Conservation (phyloP, 2,329 filamentous ascomycete species). For the Hypocrella siamensis region DNA sequence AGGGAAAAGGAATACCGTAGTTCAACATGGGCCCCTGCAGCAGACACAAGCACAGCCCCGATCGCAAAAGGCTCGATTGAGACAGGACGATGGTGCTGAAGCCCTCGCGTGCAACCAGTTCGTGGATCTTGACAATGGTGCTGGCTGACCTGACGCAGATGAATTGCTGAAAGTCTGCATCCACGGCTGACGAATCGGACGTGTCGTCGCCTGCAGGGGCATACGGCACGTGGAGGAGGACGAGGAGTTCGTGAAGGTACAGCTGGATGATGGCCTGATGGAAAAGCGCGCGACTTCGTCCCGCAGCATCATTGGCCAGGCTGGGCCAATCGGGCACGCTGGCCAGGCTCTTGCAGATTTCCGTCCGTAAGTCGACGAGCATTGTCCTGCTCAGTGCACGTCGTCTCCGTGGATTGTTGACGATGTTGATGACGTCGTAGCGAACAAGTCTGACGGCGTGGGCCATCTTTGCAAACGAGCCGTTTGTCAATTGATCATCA, state of each 20-base stretch:
- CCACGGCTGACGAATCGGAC: not conserved
- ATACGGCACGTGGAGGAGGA: not conserved
- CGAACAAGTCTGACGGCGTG: not conserved
- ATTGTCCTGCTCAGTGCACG: not conserved
- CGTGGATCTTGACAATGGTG: not conserved
- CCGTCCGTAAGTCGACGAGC: not conserved
- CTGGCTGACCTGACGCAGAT: not conserved
- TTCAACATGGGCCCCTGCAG: not conserved
- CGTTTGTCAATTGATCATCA: not conserved
- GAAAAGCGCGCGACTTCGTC: not conserved
- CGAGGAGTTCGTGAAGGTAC: not conserved
- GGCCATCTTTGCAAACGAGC: not conserved
- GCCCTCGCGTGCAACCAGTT: not conserved
- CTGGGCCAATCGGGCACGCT: not conserved
- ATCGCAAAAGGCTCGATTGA: not conserved
- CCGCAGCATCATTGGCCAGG: not conserved
- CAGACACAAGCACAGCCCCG: not conserved
- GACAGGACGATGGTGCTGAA: not conserved
- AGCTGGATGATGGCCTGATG: not conserved
- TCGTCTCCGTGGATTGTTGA: not conserved
- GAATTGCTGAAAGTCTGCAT: not conserved
- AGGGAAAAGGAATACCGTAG: not conserved
- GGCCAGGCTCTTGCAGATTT: not conserved
- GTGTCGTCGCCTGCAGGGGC: not conserved
- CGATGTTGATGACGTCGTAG: not conserved